A percentile compares a stretch with the other conserved stretches of the same genome.
phyloP scores from a whole-genome alignment of 163 green algal species.

The Chlamydomonas reinhardtii region DNA sequence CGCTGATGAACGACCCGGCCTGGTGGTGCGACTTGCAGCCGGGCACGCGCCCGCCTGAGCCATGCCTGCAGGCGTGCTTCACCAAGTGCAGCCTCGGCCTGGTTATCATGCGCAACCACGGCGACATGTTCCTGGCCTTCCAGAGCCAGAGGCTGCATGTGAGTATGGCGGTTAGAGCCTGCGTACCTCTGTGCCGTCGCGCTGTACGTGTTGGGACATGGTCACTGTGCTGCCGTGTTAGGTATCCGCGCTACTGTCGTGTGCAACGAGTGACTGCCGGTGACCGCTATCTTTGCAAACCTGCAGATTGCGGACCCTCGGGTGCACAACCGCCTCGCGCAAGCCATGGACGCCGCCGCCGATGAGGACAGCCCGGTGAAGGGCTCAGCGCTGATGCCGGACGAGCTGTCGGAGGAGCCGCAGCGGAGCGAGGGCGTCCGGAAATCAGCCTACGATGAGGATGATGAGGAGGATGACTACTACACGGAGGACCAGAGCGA shows the following conservation, averaged over 20 bases:
- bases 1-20: slow-evolving; percentile 27
- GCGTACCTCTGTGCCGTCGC: too few species aligned
- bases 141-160: slow-evolving; percentile 56
- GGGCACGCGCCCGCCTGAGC: not conserved
- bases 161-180: not conserved
- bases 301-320: slow-evolving; percentile 48
- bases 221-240: too few species aligned
- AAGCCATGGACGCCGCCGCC: too few species aligned
- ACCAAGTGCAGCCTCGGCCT: slow-evolving; percentile 29
- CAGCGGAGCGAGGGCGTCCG: too few species aligned
- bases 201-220: too few species aligned
- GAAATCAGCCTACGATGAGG: too few species aligned
- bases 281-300: too few species aligned
- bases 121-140: slow-evolving; percentile 59
- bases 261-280: too few species aligned
- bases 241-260: too few species aligned
- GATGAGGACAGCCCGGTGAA: too few species aligned
- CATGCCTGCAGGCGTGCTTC: slow-evolving; percentile 14
- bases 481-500: not conserved
- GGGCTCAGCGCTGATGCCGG: too few species aligned
- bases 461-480: not conserved
- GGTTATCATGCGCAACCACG: slow-evolving; percentile 25
- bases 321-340: not conserved
- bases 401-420: too few species aligned
- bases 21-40: slow-evolving; percentile 25